Evolutionary conservation across 208 protist genomes (phyloP), one percentile per base, ranked within the genome.

Genomic region (Borovskyia barvae): DNA sequence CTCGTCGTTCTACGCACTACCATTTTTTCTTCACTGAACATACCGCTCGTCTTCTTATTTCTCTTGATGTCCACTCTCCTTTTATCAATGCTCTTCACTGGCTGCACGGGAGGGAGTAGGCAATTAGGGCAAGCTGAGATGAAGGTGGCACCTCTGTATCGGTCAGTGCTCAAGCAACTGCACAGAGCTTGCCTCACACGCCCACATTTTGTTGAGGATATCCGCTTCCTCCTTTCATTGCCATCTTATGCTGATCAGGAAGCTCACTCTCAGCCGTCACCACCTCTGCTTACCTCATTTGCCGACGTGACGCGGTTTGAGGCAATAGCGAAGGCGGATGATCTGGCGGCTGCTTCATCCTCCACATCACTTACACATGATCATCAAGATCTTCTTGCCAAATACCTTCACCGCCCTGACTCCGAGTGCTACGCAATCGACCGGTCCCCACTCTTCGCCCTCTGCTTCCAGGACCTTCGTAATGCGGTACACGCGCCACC

Each of bases 201-300:
- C 9, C 84, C 88, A 5, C 75, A 94, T 43, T 85, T 77, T 52
- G 55, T 94, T 24, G 65, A 90, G 28, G 84, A 94, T 24, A 60
- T 85, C 6, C 88, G 88, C 19, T 90, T 92, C 68, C 70, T 92
- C 35, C 75, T 94, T 6, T 92, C 84, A 2, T 65, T 80, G n/a
- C n/a, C n/a, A n/a, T n/a, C n/a, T n/a, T n/a, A n/a, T n/a, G n/a
- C n/a, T n/a, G n/a, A n/a, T n/a, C n/a, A n/a, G n/a, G n/a, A n/a
- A n/a, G n/a, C n/a, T n/a, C n/a, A n/a, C n/a, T n/a, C n/a, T 9
- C 40, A 7, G 15, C 40, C 40, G 15, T 20, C 15, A 17, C 40
- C 40, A 45, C 6, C 40, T 45, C n/a, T n/a, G n/a, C n/a, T n/a
- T n/a, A n/a, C n/a, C n/a, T n/a, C n/a, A n/a, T n/a, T 15, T 25